These are phyloP conservation scores for Mycena alexandri DNA, from an alignment of 768 basidiomycete genomes.

Conservation along the genomic window DNA sequence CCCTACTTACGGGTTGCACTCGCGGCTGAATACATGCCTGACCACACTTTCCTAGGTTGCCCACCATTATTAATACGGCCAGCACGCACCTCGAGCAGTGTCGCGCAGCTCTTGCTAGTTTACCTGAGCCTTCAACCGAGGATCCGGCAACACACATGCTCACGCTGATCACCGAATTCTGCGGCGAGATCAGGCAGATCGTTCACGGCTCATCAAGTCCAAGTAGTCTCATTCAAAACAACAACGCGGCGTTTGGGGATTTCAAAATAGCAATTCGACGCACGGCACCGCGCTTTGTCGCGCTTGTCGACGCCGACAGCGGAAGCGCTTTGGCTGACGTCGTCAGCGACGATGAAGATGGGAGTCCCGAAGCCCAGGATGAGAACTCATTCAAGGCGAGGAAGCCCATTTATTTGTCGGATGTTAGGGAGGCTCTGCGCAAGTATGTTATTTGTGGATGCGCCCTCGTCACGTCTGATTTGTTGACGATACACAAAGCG, in stretches of 20 bases:
- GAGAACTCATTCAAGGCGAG: no score
- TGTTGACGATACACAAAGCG: conserved; percentile 34
- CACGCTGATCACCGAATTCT: conserved; percentile 49
- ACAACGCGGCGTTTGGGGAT: conserved; percentile 40
- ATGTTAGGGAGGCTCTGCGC: conserved; percentile 41
- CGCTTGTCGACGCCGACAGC: conserved; percentile 1
- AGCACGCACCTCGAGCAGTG: conserved; percentile 45
- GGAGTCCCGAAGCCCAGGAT: neutral
- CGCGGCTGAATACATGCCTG: no score
- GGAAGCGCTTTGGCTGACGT: neutral
- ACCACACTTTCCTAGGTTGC: conserved; percentile 22
- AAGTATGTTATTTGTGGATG: neutral
- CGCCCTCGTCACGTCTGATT: no score
- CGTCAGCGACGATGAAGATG: neutral
- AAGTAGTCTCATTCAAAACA: conserved; percentile 47
- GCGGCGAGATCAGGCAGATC: conserved; percentile 41
- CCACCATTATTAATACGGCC: conserved; percentile 40
- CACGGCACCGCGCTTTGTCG: conserved; percentile 53
- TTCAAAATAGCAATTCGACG: conserved; percentile 48
- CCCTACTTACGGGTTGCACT: neutral
- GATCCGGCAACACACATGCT: conserved; percentile 54
- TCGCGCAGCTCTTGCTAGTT: conserved; percentile 40
- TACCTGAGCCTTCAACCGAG: conserved; percentile 39
- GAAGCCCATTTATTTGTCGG: conserved; percentile 43
- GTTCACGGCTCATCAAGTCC: conserved; percentile 41